Evolutionary conservation across 352 stramenopile genomes (phyloP).

Genomic region (Phytophthora tubulina): DNA sequence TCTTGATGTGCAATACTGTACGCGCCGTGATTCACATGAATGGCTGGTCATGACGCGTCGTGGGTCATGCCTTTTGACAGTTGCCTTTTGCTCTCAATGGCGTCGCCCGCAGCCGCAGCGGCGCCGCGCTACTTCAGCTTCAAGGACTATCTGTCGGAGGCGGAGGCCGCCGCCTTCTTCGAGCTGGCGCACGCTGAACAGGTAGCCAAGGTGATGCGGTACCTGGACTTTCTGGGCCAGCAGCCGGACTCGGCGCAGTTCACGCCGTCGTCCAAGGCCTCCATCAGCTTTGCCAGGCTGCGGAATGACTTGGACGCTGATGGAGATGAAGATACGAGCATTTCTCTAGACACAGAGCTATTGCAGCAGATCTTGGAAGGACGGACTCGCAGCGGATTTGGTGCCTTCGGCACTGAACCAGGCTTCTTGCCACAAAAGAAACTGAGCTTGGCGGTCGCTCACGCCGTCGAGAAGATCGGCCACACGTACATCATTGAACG

Average conservation of each 20-base stretch:
- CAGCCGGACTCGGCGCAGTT: conserved; percentile 61
- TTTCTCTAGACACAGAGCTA: conserved; percentile 26
- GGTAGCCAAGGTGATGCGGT: conserved; percentile 68
- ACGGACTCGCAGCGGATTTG: conserved; percentile 74
- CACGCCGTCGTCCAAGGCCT: conserved; percentile 62
- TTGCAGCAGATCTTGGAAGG: conserved; percentile 52
- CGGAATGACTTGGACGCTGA: background rate
- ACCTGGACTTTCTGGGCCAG: conserved; percentile 68
- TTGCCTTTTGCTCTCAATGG: conserved; percentile 10
- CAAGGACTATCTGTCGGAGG: conserved; percentile 62
- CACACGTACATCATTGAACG: conserved; percentile 79
- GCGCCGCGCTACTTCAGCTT: conserved; percentile 66
- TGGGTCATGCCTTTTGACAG: conserved; percentile 29
- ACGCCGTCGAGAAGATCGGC: conserved; percentile 59
- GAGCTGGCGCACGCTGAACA: conserved; percentile 56
- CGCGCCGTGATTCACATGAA: background rate
- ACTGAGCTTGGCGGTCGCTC: conserved; percentile 73
- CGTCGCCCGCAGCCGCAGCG: background rate
- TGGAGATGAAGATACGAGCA: background rate
- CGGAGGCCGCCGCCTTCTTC: conserved; percentile 65
- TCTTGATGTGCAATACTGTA: conserved; percentile 30
- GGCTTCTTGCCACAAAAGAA: conserved; percentile 71
- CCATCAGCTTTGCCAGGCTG: conserved; percentile 54
- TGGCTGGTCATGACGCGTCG: conserved; percentile 28
- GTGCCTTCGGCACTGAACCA: conserved; percentile 69